Conservation (phyloP, 495 filamentous ascomycete species). For the Astrothelium macrocarpum region DNA sequence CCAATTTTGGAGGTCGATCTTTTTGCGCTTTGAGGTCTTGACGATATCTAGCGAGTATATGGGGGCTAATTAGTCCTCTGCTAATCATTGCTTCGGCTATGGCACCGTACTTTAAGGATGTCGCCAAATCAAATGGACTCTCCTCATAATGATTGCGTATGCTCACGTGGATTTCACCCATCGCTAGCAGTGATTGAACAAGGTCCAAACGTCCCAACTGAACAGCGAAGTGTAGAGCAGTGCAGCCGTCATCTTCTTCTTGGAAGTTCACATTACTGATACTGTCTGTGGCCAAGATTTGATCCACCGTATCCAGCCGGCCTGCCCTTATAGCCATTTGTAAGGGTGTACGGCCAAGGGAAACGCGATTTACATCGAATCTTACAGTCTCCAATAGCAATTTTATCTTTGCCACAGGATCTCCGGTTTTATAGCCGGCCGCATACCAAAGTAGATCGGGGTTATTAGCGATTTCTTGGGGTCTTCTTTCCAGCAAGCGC, state of each 20-base stretch:
- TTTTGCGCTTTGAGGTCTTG: neutral
- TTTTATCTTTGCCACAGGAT: neutral
- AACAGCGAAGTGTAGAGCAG: neutral
- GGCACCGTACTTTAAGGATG: neutral
- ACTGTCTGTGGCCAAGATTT: neutral
- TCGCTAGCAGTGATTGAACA: neutral
- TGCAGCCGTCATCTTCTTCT: neutral
- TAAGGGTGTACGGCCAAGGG: neutral
- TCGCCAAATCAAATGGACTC: neutral
- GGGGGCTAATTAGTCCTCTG: neutral
- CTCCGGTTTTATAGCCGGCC: neutral
- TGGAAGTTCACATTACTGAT: constrained; percentile 4
- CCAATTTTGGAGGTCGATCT: neutral
- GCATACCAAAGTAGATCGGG: neutral
- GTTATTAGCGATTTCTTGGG: neutral
- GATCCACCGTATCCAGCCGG: neutral
- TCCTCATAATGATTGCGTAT: neutral
- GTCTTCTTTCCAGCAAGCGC: neutral
- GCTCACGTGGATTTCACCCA: neutral
- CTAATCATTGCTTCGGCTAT: neutral
- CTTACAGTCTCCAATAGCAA: neutral
- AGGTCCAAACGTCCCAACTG: neutral
- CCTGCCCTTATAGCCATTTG: constrained; percentile 1
- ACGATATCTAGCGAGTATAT: neutral
- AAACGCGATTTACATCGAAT: constrained; percentile 2